A percentile compares a stretch with the other conserved stretches of the same genome.
Evolutionary conservation across 1,284 basidiomycete species (phyloP).

Genomic region (Peniophora sp.): DNA sequence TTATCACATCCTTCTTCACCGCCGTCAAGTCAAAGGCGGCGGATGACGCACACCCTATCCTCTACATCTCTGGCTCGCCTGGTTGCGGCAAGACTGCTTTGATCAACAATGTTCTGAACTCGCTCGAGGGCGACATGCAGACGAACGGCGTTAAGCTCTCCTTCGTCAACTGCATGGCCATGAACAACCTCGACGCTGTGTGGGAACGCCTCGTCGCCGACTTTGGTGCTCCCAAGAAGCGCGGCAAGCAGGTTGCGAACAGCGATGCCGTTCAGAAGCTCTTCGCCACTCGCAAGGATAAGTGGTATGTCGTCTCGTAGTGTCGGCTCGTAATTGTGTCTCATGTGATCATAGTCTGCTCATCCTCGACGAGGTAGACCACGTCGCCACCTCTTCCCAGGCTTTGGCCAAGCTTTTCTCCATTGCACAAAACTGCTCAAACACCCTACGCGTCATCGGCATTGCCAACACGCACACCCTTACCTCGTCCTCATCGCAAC

Average conservation of each 20-base stretch:
- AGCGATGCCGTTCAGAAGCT: slow-evolving; percentile 35
- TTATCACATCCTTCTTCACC: slow-evolving; percentile 43
- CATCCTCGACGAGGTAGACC: slow-evolving; percentile 74
- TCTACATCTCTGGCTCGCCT: slow-evolving; percentile 75
- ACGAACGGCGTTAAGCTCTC: slow-evolving; percentile 39
- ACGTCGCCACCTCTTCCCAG: slow-evolving; percentile 53
- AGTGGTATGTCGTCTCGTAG: slow-evolving; percentile 42
- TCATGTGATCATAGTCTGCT: slow-evolving; percentile 40
- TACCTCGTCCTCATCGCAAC: slow-evolving; percentile 38
- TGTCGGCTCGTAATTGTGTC: not conserved
- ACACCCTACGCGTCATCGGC: slow-evolving; percentile 56
- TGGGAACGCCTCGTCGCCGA: slow-evolving; percentile 63
- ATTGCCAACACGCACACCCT: slow-evolving; percentile 82
- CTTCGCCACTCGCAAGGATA: slow-evolving; percentile 30
- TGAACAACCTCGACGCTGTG: slow-evolving; percentile 54
- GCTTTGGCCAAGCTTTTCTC: slow-evolving; percentile 55
- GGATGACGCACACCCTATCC: slow-evolving; percentile 25
- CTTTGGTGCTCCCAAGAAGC: slow-evolving; percentile 27
- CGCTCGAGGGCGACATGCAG: slow-evolving; percentile 23
- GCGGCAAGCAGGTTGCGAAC: slow-evolving; percentile 25
- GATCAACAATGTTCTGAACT: slow-evolving; percentile 52
- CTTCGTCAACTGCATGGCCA: slow-evolving; percentile 71
- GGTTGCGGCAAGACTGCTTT: slow-evolving; percentile 80
- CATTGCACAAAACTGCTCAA: slow-evolving; percentile 41
- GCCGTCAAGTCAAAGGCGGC: slow-evolving; percentile 18